Evolutionary conservation across 2,329 filamentous ascomycete genomes (phyloP).

Genomic region (Bipolaris sorokiniana): DNA sequence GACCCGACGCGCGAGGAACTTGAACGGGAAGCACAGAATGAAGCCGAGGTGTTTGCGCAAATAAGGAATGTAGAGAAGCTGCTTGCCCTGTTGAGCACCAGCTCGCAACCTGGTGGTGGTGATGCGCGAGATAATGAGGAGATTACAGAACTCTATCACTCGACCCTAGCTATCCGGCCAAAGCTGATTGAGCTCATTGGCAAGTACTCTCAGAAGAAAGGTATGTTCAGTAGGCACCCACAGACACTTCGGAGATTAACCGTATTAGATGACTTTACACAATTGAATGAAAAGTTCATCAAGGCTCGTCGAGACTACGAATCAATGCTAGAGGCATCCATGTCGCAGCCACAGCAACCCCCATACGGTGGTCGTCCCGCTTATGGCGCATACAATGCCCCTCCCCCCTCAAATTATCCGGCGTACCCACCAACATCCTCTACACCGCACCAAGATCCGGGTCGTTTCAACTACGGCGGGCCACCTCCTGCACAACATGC

Average conservation of each 20-base stretch:
- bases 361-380: conserved; percentile 71
- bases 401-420: conserved; percentile 36
- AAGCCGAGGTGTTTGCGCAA: conserved; percentile 77
- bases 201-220: conserved; percentile 99
- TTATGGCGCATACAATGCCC: conserved; percentile 44
- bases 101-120: conserved; percentile 52
- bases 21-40: conserved; percentile 95
- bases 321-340: conserved; percentile 90
- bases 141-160: conserved; percentile 89
- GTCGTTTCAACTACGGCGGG: conserved; percentile 35
- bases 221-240: conserved; percentile 54
- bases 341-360: conserved; percentile 88
- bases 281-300: conserved; percentile 99
- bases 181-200: conserved; percentile 98
- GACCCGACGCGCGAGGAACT: conserved; percentile 94
- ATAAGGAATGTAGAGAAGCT: conserved; percentile 81
- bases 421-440: conserved; percentile 45
- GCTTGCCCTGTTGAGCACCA: conserved; percentile 87
- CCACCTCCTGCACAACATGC: conserved; percentile 43
- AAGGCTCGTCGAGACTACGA: conserved; percentile 98
- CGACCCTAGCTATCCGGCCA: conserved; percentile 89
- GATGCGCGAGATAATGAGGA: conserved; percentile 95
- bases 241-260: conserved; percentile 13
- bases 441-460: conserved; percentile 43
- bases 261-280: conserved; percentile 87